Conservation (phyloP, 129 eudicot species). For the Centaurea solstitialis region DNA sequence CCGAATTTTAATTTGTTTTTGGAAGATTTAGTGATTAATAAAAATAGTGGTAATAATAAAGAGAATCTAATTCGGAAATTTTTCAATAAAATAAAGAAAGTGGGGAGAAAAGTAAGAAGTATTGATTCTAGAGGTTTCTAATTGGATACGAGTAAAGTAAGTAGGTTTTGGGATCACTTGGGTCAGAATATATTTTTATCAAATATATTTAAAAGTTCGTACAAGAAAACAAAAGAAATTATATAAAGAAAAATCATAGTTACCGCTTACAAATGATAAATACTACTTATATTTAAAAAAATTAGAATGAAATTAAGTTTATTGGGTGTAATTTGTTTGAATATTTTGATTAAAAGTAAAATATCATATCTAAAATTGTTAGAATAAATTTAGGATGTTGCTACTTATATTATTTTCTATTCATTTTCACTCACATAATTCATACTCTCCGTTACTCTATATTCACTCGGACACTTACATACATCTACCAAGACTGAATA, state of each 20-base stretch:
- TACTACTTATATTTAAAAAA: too few species aligned
- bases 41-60: neutral
- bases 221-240: neutral
- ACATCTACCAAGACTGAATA: too few species aligned
- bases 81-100: neutral
- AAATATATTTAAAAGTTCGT: too few species aligned
- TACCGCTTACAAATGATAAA: neutral
- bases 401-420: too few species aligned
- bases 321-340: too few species aligned
- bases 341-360: too few species aligned
- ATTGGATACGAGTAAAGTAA: constrained; percentile 15
- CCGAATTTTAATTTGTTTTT: neutral
- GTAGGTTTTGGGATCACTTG: neutral
- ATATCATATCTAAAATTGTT: too few species aligned
- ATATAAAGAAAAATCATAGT: neutral
- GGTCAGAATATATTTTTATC: neutral
- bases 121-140: constrained; percentile 21
- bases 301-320: too few species aligned
- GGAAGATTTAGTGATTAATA: neutral
- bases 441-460: too few species aligned
- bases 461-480: too few species aligned
- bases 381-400: too few species aligned
- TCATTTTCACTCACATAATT: too few species aligned
- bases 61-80: constrained; percentile 16
- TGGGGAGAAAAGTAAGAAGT: constrained; percentile 13